Conservation (phyloP, 345 rosid genomes). For the Bruguiera sexangula region DNA sequence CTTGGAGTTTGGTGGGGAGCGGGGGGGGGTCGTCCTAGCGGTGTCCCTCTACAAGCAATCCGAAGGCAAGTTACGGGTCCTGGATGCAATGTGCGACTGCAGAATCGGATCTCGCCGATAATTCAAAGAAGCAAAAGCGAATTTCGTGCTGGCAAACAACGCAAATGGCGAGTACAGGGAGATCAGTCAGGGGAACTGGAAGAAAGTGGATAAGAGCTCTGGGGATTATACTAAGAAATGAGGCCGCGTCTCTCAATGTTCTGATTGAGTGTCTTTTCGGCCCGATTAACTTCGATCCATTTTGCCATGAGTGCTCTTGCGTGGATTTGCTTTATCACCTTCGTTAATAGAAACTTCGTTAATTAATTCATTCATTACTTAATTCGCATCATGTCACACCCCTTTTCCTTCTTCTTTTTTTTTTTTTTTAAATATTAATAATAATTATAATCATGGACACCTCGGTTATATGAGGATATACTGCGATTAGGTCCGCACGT, state of each 20-base stretch:
- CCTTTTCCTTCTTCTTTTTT: too few species aligned
- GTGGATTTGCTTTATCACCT: slow-evolving; percentile 79
- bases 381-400: too few species aligned
- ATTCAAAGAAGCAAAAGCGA: slow-evolving; percentile 65
- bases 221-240: slow-evolving; percentile 48
- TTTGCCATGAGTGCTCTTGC: slow-evolving; percentile 62
- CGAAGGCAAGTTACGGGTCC: slow-evolving; percentile 46
- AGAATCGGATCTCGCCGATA: slow-evolving; percentile 76
- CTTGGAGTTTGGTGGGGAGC: slow-evolving; percentile 33
- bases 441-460: too few species aligned
- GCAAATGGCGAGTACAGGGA: slow-evolving; percentile 59
- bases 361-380: too few species aligned
- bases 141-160: slow-evolving; percentile 81
- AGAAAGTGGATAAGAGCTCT: slow-evolving; percentile 38
- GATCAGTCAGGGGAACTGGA: slow-evolving; percentile 50
- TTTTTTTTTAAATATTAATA: too few species aligned
- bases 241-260: slow-evolving; percentile 60
- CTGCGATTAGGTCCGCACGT: too few species aligned
- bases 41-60: slow-evolving; percentile 58
- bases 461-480: too few species aligned
- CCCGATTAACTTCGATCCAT: slow-evolving; percentile 79
- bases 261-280: slow-evolving; percentile 65
- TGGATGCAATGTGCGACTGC: slow-evolving; percentile 89
- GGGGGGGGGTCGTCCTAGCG: slow-evolving; percentile 31
- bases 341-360: slow-evolving; percentile 60